Evolutionary conservation across 108 stramenopile species (phyloP), one percentile per base, ranked within the genome.

Genomic region (Pelagomonas calceolata): DNA sequence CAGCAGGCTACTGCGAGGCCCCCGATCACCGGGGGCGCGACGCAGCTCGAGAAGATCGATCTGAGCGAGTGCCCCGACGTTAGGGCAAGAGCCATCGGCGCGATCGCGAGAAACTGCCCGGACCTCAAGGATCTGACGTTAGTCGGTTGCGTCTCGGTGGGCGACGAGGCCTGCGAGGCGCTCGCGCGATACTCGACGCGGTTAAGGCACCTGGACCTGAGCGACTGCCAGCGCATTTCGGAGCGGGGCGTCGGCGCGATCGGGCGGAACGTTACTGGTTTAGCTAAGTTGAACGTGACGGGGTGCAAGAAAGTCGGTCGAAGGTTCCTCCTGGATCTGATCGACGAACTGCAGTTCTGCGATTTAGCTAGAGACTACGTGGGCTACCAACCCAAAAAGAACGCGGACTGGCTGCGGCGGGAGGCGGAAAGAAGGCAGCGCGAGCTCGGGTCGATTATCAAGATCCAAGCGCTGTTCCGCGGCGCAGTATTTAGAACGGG

Each of bases 201-300:
- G 66, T 70, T 82, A 29, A 43, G 72, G n/a, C 39, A 70, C 69
- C 78, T 80, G 37, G 74, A 82, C 77, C 43, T 80, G 30, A 37
- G 70, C 32, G 76, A 74, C 68, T 82, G 81, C 67, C 76, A 64
- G 64, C 29, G 31, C 7, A 68, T 82, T 31, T 67, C 79, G n/a
- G 80, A 82, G 70, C 44, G 17, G 15, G 81, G 81, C 17, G 77
- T 82, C 30, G 45, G 46, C 31, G 73, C 45, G 16, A 77, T 82
- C 60, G 78, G 78, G 18, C 75, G 74, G 34, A 65, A 69, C 79
- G 78, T 77, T 65, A 80, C 81, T 0, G 77, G 79, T 12, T 39
- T 82, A 26, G 73, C 73, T 30, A 60, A 71, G 74, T 74, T 82
- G 32, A 78, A 82, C 70, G 73, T 82, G 4, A 79, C 79, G 18